Percentiles rank a stretch among this genome's conserved stretches.
Evolutionary conservation across 257 asterid species (phyloP).

Genomic region (Haberlea rhodopensis): DNA sequence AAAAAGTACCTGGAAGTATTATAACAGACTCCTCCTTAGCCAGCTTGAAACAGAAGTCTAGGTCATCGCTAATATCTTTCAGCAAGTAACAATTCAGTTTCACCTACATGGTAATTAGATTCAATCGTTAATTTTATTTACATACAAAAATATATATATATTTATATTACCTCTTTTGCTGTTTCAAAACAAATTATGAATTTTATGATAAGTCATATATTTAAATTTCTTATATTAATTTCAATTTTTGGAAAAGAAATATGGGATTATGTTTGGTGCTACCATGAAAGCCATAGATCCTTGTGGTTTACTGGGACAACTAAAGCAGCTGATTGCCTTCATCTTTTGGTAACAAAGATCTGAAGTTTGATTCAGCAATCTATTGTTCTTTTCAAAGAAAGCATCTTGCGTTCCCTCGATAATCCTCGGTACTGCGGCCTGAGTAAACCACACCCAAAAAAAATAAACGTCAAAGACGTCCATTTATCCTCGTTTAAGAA

Average conservation of each 20-base stretch:
- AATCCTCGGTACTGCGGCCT: conserved; percentile 74
- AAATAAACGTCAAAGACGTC: too few species aligned
- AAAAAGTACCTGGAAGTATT: conserved; percentile 67
- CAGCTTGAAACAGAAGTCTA: conserved; percentile 77
- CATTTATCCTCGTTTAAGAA: too few species aligned
- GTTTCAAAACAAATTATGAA: too few species aligned
- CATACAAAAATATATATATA: too few species aligned
- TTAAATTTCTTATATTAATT: too few species aligned
- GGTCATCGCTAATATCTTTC: conserved; percentile 61
- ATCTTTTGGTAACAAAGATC: conserved; percentile 49
- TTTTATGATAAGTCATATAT: conserved; percentile 7
- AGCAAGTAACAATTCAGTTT: conserved; percentile 48
- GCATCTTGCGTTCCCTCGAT: conserved; percentile 52
- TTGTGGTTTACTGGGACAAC: conserved; percentile 59
- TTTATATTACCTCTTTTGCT: too few species aligned
- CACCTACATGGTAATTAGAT: conserved; percentile 30
- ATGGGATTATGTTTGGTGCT: background rate
- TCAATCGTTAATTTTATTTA: too few species aligned
- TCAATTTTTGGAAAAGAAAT: too few species aligned
- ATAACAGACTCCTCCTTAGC: conserved; percentile 75
- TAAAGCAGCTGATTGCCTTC: conserved; percentile 54
- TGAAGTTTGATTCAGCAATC: conserved; percentile 47
- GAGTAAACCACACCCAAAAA: background rate
- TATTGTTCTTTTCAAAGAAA: conserved; percentile 51
- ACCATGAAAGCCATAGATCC: conserved; percentile 82